Evolutionary conservation across 2,329 filamentous ascomycete genomes (phyloP), one percentile per base, ranked within the genome.

Genomic region (Cordyceps farinosa): DNA sequence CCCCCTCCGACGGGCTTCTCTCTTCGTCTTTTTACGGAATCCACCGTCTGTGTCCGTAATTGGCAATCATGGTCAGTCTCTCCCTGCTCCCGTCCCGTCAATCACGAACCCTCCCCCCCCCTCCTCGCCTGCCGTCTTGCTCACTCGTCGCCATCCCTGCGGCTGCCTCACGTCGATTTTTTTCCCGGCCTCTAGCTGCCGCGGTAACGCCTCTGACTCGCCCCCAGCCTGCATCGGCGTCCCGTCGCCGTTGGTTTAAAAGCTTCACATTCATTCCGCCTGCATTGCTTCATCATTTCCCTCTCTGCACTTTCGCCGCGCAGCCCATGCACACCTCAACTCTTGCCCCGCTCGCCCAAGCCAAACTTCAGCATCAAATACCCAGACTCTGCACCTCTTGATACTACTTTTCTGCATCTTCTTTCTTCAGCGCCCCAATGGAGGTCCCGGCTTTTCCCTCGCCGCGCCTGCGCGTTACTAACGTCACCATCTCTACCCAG

Each of bases 401-500:
- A 56, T 50, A 63, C 55, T 36, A 51, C 60, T 55, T 32, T 54
- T 50, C 50, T 56, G 32, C 60, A 62, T 51, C 22, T 32, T 44
- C 34, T 56, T 44, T 44, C 44, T 42, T 45, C 42, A 45, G 42
- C 42, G 13, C 30, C 51, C 9, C 38, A 29, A 60, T 61, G 50
- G 36, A 57, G 3, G 17, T 22, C 42, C 3, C 42, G 1, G 27
- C 13, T 27, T 5, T n/a, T 13, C 36, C 47, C 7, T 45, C 45
- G 44, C 61, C 50, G 34, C 40, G 60, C 32, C 15, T 55, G 22
- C 44, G 47, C 36, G 27, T 65, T 53, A 64, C 70, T 72, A 68
- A 69, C 68, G 61, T 61, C 56, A 63, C 58, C 56, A 27, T 63
- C 40, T 57, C 61, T 10, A 47, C 61, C 61, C 73, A 84, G 80